Evolutionary conservation across 106 monocot species (phyloP).

Genomic region (Platanthera guangdongensis): DNA sequence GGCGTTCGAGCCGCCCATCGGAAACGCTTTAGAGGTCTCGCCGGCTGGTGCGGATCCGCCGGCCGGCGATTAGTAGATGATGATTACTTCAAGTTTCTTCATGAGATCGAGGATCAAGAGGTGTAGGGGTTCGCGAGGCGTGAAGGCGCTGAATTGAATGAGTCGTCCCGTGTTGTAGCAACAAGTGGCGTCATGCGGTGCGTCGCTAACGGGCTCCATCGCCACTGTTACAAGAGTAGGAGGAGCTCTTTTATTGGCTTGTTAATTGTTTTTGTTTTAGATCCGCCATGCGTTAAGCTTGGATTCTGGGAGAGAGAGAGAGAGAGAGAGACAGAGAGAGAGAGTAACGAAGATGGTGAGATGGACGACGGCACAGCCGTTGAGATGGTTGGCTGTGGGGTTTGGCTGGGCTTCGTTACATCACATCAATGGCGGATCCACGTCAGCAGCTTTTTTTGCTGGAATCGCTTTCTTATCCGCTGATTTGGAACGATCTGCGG

Average conservation of each 20-base stretch:
- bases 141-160: constrained; percentile 3
- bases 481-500: constrained; percentile 5
- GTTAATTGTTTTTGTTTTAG: constrained; percentile 1
- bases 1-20: background rate
- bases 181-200: background rate
- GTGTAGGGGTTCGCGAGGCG: too few species aligned
- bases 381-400: background rate
- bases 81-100: too few species aligned
- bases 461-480: background rate
- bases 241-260: background rate
- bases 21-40: background rate
- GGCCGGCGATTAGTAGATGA: too few species aligned
- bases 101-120: too few species aligned
- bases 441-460: background rate
- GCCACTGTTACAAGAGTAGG: background rate
- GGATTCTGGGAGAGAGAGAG: background rate
- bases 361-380: background rate
- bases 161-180: background rate
- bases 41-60: background rate
- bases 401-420: background rate
- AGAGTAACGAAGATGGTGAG: background rate
- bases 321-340: too few species aligned
- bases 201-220: background rate
- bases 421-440: background rate
- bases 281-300: constrained; percentile 3